Percentiles rank a stretch among this genome's conserved stretches.
Conservation (phyloP, 2,329 filamentous ascomycete species). For the Alternaria burnsii region DNA sequence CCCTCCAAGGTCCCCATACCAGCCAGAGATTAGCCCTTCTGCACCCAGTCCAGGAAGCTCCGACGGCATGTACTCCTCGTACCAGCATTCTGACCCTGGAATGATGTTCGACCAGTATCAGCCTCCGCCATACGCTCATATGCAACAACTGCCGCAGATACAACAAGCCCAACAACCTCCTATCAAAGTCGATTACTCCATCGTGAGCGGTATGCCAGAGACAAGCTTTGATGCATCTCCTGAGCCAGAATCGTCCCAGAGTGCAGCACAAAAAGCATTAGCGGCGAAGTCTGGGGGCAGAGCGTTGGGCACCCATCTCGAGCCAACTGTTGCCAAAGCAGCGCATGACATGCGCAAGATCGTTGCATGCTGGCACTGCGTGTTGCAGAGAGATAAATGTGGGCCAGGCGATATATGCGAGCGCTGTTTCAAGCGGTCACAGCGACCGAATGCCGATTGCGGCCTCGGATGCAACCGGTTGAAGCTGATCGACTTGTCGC, state of each 20-base stretch:
- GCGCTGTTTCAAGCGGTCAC: conserved; percentile 51
- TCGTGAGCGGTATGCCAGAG: conserved; percentile 24
- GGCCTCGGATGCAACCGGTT: conserved; percentile 57
- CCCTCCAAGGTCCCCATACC: conserved; percentile 27
- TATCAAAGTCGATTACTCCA: conserved; percentile 14
- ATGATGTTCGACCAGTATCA: conserved; percentile 32
- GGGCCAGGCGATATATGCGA: conserved; percentile 51
- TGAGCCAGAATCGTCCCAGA: conserved; percentile 34
- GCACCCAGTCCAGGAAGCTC: conserved; percentile 43
- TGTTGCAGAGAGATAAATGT: conserved; percentile 58
- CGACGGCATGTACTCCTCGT: conserved; percentile 38
- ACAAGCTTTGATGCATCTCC: conserved; percentile 35
- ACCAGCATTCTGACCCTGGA: conserved; percentile 37
- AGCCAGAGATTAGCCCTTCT: conserved; percentile 38
- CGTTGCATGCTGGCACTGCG: conserved; percentile 59
- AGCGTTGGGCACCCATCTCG: conserved; percentile 50
- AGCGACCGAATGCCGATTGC: conserved; percentile 50
- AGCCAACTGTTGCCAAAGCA: conserved; percentile 50
- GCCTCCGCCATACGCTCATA: conserved; percentile 17
- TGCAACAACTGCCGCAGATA: conserved; percentile 10
- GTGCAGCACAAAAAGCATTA: conserved; percentile 32
- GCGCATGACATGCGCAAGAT: conserved; percentile 57
- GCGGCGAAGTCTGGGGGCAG: conserved; percentile 47
- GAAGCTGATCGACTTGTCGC: conserved; percentile 55
- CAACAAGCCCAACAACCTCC: conserved; percentile 9